Evolutionary conservation across 352 stramenopile genomes (phyloP).

Genomic region (Globisporangium parvum): DNA sequence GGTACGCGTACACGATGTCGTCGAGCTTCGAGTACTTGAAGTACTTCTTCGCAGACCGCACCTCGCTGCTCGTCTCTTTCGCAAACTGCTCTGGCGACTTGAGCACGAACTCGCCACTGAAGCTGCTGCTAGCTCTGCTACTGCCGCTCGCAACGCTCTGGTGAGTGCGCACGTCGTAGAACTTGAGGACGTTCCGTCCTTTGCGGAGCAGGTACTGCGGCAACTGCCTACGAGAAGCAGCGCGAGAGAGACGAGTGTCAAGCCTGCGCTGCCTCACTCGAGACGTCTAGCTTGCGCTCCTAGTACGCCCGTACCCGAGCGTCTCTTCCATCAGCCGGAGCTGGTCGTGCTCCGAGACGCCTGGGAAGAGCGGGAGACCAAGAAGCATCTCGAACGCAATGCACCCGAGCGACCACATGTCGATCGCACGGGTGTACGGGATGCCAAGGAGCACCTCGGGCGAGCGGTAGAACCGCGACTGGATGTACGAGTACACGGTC

Average conservation of each 20-base stretch:
- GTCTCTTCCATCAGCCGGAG: slow-evolving; percentile 89
- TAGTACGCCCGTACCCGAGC: slow-evolving; percentile 36
- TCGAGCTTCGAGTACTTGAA: slow-evolving; percentile 44
- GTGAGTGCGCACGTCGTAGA: slow-evolving; percentile 26
- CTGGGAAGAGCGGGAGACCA: slow-evolving; percentile 92
- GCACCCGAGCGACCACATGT: slow-evolving; percentile 61
- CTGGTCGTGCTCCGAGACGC: slow-evolving; percentile 92
- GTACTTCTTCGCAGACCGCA: slow-evolving; percentile 38
- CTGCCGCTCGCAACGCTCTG: neutral
- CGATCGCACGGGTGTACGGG: slow-evolving; percentile 44
- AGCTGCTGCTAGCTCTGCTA: neutral
- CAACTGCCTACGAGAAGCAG: slow-evolving; percentile 10
- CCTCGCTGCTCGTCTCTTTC: slow-evolving; percentile 22
- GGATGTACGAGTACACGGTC: slow-evolving; percentile 94
- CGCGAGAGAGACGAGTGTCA: neutral
- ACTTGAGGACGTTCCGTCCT: slow-evolving; percentile 37
- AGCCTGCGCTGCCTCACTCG: neutral
- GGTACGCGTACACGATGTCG: slow-evolving; percentile 39
- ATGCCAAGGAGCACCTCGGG: slow-evolving; percentile 65
- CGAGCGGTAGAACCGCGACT: slow-evolving; percentile 91
- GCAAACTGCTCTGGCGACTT: slow-evolving; percentile 35
- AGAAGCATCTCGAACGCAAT: slow-evolving; percentile 91
- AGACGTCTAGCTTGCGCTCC: neutral
- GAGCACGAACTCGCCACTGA: slow-evolving; percentile 20
- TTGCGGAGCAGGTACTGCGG: slow-evolving; percentile 26